A percentile compares a stretch with the other conserved stretches of the same genome.
Conservation (phyloP, 148 eudicot species). For the Persicaria maculosa region DNA sequence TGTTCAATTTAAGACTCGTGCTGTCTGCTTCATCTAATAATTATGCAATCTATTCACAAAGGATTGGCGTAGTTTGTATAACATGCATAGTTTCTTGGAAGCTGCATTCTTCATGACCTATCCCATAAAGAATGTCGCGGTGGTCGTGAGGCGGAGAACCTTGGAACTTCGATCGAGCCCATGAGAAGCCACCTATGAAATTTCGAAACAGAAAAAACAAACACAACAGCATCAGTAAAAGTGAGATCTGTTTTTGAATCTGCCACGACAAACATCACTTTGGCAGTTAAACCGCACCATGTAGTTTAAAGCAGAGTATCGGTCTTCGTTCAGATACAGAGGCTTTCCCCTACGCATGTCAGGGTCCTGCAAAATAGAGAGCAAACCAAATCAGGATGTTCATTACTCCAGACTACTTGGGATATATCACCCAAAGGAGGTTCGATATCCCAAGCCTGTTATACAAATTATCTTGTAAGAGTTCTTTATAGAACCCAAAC, state of each 20-base stretch:
- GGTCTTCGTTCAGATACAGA: slow-evolving; percentile 76
- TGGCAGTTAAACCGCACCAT: slow-evolving; percentile 43
- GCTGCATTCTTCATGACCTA: slow-evolving; percentile 24
- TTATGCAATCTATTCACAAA: slow-evolving; percentile 12
- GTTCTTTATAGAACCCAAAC: background rate
- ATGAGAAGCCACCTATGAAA: slow-evolving; percentile 82
- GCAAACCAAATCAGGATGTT: background rate
- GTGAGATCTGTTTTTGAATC: background rate
- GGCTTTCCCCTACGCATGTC: slow-evolving; percentile 88
- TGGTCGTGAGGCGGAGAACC: slow-evolving; percentile 75
- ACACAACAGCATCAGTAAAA: background rate
- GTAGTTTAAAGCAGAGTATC: slow-evolving; percentile 80
- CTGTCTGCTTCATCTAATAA: background rate
- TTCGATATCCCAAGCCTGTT: no score
- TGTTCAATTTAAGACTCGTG: background rate
- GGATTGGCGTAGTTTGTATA: background rate
- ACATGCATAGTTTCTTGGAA: background rate
- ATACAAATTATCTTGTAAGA: background rate
- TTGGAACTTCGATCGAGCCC: slow-evolving; percentile 79
- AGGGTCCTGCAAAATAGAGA: slow-evolving; percentile 47
- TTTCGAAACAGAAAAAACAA: background rate
- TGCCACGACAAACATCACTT: background rate
- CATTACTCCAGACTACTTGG: background rate
- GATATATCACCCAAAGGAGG: no score
- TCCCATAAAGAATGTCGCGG: slow-evolving; percentile 51